Base-by-base conservation (phyloP, 179 eudicot species). In the Gypsophila paniculata region DNA sequence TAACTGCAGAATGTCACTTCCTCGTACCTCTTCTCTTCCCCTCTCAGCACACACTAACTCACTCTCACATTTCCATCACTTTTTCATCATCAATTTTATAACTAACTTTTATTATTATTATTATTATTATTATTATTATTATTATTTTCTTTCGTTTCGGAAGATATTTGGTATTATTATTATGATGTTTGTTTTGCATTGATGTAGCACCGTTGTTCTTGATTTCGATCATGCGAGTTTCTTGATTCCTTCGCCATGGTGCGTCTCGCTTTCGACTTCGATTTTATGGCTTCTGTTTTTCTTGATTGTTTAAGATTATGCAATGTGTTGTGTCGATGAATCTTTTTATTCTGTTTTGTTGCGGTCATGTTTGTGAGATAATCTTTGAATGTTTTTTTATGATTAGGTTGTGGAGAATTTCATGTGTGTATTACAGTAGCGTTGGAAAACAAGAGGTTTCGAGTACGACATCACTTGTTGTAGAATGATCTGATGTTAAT, bases 1-100 rank as follows among this genome's bases (percentile, higher is more conserved):
- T 66, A 46, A 38, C 59, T 51, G 64, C 75, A 71, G 59, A 72
- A 76, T 82, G 76, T 74, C 78, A 61, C 77, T 73, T 29, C 68
- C 73, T 53, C 79, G 72, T 65, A 4, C 75, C 70, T 29, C 60
- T 48, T 62, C 70, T 32, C 55, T 61, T 53, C 71, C 39, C 38
- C 4, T 25, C 0, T 69, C 32, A 52, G 67, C 78, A 76, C 72
- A 82, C 74, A 79, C 76, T 73, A 73, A 66, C 17, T 69, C 72
- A 52, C 19, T 77, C 62, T 18, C 39, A 1, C 23, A 17, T 6
- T 42, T 42, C 46, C 46, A 29, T 2, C 46, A 2, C 5, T 42
- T 42, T 42, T 9, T 42, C 11, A 2, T 9, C 11, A 2, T 6
- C 46, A 42, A 2, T 42, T 29, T 29, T 4, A 29, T 29, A 1